A percentile compares a stretch with the other conserved stretches of the same genome.
phyloP scores from a whole-genome alignment of 192 early-diverging fungal genomes.

The Backusella mclennaniae region DNA sequence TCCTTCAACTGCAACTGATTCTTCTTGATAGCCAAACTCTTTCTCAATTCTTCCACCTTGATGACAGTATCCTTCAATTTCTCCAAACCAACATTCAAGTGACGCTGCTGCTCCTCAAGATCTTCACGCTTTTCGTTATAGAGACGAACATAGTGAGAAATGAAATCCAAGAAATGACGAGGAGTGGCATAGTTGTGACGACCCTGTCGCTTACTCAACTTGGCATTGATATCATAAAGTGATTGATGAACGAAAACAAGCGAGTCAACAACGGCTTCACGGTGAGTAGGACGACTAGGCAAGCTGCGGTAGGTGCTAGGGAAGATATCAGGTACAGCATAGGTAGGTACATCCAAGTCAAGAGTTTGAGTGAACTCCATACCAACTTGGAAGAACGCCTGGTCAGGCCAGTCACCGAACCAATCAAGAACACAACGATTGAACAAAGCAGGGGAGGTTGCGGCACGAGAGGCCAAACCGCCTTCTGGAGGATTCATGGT shows the following conservation, averaged over 20 bases:
- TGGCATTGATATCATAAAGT: constrained; percentile 80
- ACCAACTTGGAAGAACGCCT: constrained; percentile 98
- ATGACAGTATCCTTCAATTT: constrained; percentile 92
- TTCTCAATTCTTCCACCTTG: constrained; percentile 93
- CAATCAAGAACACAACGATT: constrained; percentile 99
- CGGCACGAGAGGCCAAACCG: constrained; percentile 87
- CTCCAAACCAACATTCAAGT: constrained; percentile 96
- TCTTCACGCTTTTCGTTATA: constrained; percentile 92
- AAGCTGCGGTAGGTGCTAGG: constrained; percentile 76
- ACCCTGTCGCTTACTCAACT: constrained; percentile 79
- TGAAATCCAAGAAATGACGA: constrained; percentile 98
- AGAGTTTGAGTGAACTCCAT: constrained; percentile 90
- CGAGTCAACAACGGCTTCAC: constrained; percentile 86
- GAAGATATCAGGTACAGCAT: constrained; percentile 67
- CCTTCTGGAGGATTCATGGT: constrained; percentile 99
- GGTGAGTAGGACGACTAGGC: constrained; percentile 66
- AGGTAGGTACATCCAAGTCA: constrained; percentile 79
- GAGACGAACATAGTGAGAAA: constrained; percentile 86
- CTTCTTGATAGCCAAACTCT: constrained; percentile 82
- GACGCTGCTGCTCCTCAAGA: constrained; percentile 97
- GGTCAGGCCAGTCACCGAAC: constrained; percentile 99
- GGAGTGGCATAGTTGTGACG: constrained; percentile 90
- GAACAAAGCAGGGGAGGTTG: constrained; percentile 98
- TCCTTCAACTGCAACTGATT: constrained; percentile 85
- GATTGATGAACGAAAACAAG: constrained; percentile 94